Evolutionary conservation across 1,139 yeast genomes (phyloP), one percentile per base, ranked within the genome.

Genomic region (Kodamaea suecica): DNA sequence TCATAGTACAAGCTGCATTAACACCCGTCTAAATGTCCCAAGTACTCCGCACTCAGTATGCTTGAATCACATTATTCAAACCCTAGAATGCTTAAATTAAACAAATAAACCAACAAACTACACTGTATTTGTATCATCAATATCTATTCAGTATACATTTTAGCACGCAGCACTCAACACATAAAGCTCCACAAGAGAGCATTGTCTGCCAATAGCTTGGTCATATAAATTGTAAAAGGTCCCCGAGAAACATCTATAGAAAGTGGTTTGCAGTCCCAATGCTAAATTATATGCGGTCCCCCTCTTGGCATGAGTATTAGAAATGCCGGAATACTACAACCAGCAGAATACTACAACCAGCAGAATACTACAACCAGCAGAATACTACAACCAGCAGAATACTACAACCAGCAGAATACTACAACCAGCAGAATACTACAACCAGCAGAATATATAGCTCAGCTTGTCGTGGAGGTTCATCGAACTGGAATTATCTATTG

Each of bases 401-500:
- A 63, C n/a, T n/a, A n/a, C n/a, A n/a, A 46, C 45, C 28, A 57
- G 57, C 40, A 58, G 64, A 33, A 55, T 49, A 19, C 61, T 48
- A 71, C 71, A 66, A 46, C 45, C 28, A 57, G 57, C 40, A 58
- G 64, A 33, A 55, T 49, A 19, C 61, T 48, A 71, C 71, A 66
- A 30, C 69, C 68, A 36, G 59, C 58, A 39, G 69, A 68, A 45
- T 57, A 63, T 36, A 63, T 61, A 37, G 68, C 49, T 36, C 70
- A 24, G 68, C 68, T 52, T 64, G 69, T 19, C 69, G 69, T 52
- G 70, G 68, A 29, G 71, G 70, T 32, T 67, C 68, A 44, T 66
- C 72, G 41, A 66, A 64, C 52, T 66, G 71, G 63, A 66, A 66
- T 52, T 66, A 71, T 52, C 66, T 59, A 57, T 66, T 66, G 37